These are phyloP conservation scores for Tricharina praecox DNA, from an alignment of 495 filamentous ascomycete species.

Conservation along the genomic window DNA sequence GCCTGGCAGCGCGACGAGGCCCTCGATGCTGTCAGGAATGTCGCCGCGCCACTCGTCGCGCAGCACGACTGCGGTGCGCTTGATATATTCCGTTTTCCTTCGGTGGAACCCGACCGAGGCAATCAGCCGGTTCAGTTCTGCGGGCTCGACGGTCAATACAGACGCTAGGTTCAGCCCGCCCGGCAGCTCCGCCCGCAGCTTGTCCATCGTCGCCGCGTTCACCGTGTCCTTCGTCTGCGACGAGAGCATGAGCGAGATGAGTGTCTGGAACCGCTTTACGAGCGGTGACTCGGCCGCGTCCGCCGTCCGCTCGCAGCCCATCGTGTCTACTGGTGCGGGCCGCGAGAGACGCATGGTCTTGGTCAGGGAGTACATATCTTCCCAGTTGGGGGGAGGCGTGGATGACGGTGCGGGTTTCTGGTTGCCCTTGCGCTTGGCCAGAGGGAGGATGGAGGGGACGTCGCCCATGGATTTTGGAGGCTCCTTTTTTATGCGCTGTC, in stretches of 20 bases:
- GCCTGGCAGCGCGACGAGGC: slow-evolving; percentile 64
- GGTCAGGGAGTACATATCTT: slow-evolving; percentile 59
- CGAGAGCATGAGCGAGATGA: slow-evolving; percentile 89
- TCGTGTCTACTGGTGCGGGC: slow-evolving; percentile 89
- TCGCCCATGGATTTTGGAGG: slow-evolving; percentile 2
- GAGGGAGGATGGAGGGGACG: background rate
- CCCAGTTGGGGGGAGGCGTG: slow-evolving; percentile 62
- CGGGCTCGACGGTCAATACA: slow-evolving; percentile 55
- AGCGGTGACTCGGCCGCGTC: slow-evolving; percentile 32
- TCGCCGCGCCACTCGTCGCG: slow-evolving; percentile 52
- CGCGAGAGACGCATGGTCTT: slow-evolving; percentile 58
- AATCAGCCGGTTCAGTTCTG: slow-evolving; percentile 61
- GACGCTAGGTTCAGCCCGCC: slow-evolving; percentile 57
- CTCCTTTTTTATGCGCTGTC: background rate
- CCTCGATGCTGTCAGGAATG: slow-evolving; percentile 68
- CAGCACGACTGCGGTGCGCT: slow-evolving; percentile 55
- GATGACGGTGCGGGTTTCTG: background rate
- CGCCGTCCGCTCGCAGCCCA: slow-evolving; percentile 81
- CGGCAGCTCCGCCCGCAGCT: slow-evolving; percentile 57
- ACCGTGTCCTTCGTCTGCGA: slow-evolving; percentile 93
- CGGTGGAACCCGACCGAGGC: slow-evolving; percentile 91
- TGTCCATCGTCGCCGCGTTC: slow-evolving; percentile 67
- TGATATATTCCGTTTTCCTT: slow-evolving; percentile 76
- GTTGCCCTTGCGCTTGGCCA: background rate
- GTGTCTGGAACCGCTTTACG: slow-evolving; percentile 70